Evolutionary conservation across 495 filamentous ascomycete genomes (phyloP).

Genomic region (Xylaria intraflava): DNA sequence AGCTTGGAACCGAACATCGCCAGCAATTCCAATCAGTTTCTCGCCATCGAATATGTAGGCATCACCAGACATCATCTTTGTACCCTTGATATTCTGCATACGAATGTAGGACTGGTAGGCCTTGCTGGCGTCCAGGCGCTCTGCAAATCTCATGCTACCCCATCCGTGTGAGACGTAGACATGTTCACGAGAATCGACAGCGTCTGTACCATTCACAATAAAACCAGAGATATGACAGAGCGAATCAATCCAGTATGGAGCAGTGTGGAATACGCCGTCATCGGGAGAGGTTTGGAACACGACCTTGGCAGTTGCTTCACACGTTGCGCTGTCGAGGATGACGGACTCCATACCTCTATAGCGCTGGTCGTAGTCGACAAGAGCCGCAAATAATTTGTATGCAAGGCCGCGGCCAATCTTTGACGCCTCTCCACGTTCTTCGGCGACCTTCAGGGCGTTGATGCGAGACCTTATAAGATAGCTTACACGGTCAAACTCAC

Average conservation of each 20-base stretch:
- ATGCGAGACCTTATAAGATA: constrained; percentile 52
- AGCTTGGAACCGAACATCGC: constrained; percentile 56
- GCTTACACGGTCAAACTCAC: constrained; percentile 48
- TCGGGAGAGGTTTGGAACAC: constrained; percentile 54
- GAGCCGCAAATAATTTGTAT: constrained; percentile 66
- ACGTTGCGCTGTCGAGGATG: constrained; percentile 61
- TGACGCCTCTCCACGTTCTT: constrained; percentile 46
- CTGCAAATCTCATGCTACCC: constrained; percentile 64
- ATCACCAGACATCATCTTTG: constrained; percentile 51
- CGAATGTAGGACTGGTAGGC: constrained; percentile 66
- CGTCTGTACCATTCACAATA: constrained; percentile 72
- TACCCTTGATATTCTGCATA: constrained; percentile 53
- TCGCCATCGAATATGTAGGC: constrained; percentile 62
- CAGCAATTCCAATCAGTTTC: constrained; percentile 47
- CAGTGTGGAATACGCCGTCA: constrained; percentile 58
- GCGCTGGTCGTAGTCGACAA: constrained; percentile 61
- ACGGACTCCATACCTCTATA: constrained; percentile 74
- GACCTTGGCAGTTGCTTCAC: constrained; percentile 66
- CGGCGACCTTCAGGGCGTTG: constrained; percentile 44
- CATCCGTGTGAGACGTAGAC: constrained; percentile 79
- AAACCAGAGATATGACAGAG: constrained; percentile 66
- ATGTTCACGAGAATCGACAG: constrained; percentile 59
- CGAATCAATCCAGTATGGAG: constrained; percentile 70
- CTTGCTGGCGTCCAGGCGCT: constrained; percentile 54
- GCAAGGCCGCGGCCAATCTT: constrained; percentile 62